Conservation (phyloP, 768 basidiomycete species). For the Daedaleopsis sinensis region DNA sequence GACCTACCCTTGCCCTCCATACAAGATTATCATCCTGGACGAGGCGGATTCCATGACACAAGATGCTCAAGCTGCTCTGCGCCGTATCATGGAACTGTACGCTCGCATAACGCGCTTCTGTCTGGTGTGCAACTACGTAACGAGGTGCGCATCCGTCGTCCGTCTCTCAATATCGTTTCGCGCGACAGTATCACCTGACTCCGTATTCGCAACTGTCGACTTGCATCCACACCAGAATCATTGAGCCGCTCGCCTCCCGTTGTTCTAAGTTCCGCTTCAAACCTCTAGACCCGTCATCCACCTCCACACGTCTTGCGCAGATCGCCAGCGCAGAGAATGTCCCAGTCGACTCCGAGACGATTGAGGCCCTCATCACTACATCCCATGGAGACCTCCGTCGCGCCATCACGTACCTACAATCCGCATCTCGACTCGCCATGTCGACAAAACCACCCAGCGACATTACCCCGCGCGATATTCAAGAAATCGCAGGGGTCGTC, state of each 20-base stretch:
- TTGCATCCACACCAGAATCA: conserved; percentile 67
- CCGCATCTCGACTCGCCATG: conserved; percentile 84
- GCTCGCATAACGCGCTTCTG: conserved; percentile 97
- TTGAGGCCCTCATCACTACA: conserved; percentile 72
- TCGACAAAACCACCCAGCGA: conserved; percentile 72
- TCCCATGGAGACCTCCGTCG: conserved; percentile 94
- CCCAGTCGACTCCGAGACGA: conserved; percentile 54
- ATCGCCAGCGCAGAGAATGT: conserved; percentile 83
- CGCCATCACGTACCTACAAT: conserved; percentile 97
- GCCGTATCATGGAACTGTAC: conserved; percentile 99
- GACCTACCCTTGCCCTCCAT: conserved; percentile 94
- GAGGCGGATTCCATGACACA: conserved; percentile 99
- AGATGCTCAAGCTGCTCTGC: conserved; percentile 94
- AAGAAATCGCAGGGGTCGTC: conserved; percentile 97
- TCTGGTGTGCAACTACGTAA: conserved; percentile 98
- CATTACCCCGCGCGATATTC: conserved; percentile 79
- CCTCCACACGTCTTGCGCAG: conserved; percentile 71
- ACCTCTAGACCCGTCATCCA: conserved; percentile 80
- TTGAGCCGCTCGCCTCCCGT: conserved; percentile 97
- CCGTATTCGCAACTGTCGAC: neutral
- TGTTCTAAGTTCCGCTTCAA: conserved; percentile 99
- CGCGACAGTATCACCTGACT: neutral
- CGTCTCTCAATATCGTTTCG: neutral
- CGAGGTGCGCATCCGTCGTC: conserved; percentile 59
- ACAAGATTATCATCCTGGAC: conserved; percentile 98